These are phyloP conservation scores for Zygoascus biomembranicola DNA, from an alignment of 805 yeast species.

Conservation along the genomic window DNA sequence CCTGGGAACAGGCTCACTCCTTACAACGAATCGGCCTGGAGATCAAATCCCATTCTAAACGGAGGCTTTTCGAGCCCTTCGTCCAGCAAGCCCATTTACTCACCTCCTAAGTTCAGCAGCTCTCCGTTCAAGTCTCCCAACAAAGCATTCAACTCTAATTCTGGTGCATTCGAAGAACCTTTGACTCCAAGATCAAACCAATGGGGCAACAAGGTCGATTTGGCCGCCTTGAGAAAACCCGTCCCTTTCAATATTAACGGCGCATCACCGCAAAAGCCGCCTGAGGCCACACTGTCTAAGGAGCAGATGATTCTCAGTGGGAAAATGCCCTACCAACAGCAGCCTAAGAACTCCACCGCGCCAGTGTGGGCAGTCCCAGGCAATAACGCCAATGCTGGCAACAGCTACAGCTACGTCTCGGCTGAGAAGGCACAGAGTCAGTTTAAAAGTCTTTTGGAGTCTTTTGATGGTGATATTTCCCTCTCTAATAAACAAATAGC, in stretches of 20 bases:
- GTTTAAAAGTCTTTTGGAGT: constrained; percentile 12
- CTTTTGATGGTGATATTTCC: constrained; percentile 1
- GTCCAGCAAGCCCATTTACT: background rate
- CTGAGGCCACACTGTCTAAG: background rate
- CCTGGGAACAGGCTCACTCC: background rate
- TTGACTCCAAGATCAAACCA: constrained; percentile 18
- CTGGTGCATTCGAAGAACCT: constrained; percentile 15
- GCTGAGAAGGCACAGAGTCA: constrained; percentile 8
- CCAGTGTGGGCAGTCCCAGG: background rate
- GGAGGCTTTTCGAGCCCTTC: background rate
- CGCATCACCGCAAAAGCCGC: background rate
- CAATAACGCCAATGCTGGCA: background rate
- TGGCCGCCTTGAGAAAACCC: constrained; percentile 6
- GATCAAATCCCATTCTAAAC: constrained; percentile 1
- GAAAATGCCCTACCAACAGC: background rate
- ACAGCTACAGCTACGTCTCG: background rate
- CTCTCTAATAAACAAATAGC: constrained; percentile 1
- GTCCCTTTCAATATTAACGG: constrained; percentile 4
- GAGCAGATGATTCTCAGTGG: constrained; percentile 2
- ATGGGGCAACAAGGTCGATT: constrained; percentile 16
- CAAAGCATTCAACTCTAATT: background rate
- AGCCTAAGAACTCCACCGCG: background rate
- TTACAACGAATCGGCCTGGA: background rate
- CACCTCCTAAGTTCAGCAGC: background rate
- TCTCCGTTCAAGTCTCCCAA: background rate